phyloP scores from a whole-genome alignment of 768 basidiomycete genomes.

The Paxillus ammoniavirescens region DNA sequence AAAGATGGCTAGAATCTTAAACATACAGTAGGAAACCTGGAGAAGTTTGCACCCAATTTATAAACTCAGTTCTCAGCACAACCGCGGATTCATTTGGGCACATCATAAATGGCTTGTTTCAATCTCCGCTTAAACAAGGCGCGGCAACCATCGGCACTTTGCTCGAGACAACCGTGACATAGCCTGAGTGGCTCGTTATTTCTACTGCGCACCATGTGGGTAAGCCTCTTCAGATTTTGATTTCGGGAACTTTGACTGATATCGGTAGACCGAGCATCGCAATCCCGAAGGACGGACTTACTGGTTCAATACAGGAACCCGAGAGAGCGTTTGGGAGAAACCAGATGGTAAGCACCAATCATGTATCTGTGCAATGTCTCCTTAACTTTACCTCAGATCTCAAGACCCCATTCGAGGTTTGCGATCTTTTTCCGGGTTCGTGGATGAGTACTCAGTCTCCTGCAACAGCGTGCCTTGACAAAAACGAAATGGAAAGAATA shows the following conservation, averaged over 20 bases:
- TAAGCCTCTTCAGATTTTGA: conserved; percentile 15
- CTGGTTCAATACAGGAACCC: conserved; percentile 89
- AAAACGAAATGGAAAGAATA: conserved; percentile 97
- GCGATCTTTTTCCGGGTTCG: conserved; percentile 9
- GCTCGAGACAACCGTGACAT: background rate
- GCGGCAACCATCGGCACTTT: conserved; percentile 6
- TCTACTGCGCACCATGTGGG: conserved; percentile 26
- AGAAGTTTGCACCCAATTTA: background rate
- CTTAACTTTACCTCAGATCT: conserved; percentile 53
- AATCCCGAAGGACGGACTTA: conserved; percentile 98
- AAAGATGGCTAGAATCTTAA: too few species aligned
- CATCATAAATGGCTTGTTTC: conserved; percentile 4
- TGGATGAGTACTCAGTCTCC: conserved; percentile 5
- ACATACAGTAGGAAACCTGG: too few species aligned
- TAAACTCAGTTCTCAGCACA: background rate
- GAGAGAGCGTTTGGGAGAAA: conserved; percentile 97
- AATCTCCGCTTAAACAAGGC: conserved; percentile 19
- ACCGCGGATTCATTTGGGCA: background rate
- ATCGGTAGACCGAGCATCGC: conserved; percentile 79
- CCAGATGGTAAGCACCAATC: conserved; percentile 68
- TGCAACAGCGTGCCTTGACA: conserved; percentile 71
- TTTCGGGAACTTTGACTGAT: conserved; percentile 1
- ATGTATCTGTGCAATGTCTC: background rate
- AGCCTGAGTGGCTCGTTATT: background rate
- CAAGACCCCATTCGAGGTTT: conserved; percentile 89